Base-by-base conservation (phyloP, 1,139 yeast genomes). In the Debaryomycetaceae sp. region DNA sequence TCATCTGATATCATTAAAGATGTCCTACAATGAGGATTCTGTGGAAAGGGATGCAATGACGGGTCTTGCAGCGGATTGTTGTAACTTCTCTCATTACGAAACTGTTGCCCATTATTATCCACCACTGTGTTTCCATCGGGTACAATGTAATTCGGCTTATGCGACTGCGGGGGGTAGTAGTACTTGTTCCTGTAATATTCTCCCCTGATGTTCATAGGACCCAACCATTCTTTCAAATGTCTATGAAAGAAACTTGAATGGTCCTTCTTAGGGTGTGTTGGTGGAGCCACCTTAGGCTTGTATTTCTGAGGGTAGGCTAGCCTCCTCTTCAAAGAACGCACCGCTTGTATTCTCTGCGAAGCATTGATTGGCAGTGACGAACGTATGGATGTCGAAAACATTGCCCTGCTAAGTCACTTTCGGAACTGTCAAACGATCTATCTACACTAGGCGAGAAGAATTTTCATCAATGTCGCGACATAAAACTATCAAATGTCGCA, bases 141-240 rank as follows among this genome's bases (percentile, higher is more conserved):
- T 37, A 81, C 81, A 34, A 89, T 74, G 65, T 86, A 91, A 55
- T 84, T 88, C 24, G 96, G 88, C 37, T 70, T 69, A 59, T 88
- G 89, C 58, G 86, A 70, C 53, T 78, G 83, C 13, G 91, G 84
- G 11, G 95, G 84, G 53, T 77, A 75, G 56, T 78, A 83, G 65
- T 87, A 87, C 60, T 84, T 87, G 73, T 90, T 91, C 58, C 81
- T 68, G 52, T 75, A 73, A 66, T 88, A 87, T 55, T 89, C 91
- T 29, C 97, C 97, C 59, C 87, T 83, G 62, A 81, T 78, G 64
- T 89, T 89, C 61, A 75, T 80, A 34, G 95, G 95, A 3, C 98
- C 98, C 47, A 89, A 70, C 67, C 87, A 87, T 50, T 69, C 72
- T 54, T 71, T 73, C 66, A 78, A 57, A 49, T 72, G 66, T 56